Conservation (phyloP, 2,329 filamentous ascomycete genomes). For the Leptodontidium sp. region DNA sequence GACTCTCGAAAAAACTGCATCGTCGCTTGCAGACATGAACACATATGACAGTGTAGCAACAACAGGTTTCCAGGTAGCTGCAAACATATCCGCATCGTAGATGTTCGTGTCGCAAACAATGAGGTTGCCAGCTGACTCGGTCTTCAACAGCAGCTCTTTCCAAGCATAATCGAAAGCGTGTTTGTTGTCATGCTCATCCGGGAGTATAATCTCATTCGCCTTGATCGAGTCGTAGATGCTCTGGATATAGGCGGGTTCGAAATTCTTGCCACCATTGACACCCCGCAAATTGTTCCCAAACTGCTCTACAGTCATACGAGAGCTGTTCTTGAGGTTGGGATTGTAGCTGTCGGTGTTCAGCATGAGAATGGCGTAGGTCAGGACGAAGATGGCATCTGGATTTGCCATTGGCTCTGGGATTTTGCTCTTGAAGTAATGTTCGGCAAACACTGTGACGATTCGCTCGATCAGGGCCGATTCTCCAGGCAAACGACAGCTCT, state of each 20-base stretch:
- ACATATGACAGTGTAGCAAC: slow-evolving; percentile 96
- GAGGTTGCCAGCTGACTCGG: slow-evolving; percentile 76
- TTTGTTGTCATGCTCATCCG: slow-evolving; percentile 96
- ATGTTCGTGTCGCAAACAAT: slow-evolving; percentile 88
- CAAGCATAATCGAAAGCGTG: slow-evolving; percentile 97
- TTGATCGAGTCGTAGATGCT: slow-evolving; percentile 92
- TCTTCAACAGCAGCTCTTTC: slow-evolving; percentile 91
- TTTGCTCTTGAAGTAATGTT: slow-evolving; percentile 79
- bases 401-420: slow-evolving; percentile 80
- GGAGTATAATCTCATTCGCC: slow-evolving; percentile 92
- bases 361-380: slow-evolving; percentile 97
- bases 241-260: slow-evolving; percentile 82
- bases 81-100: slow-evolving; percentile 98
- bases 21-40: slow-evolving; percentile 98
- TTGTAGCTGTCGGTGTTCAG: slow-evolving; percentile 98
- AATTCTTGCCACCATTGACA: slow-evolving; percentile 86
- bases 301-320: slow-evolving; percentile 84
- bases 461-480: slow-evolving; percentile 93
- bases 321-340: slow-evolving; percentile 80
- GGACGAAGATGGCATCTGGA: slow-evolving; percentile 86
- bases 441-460: slow-evolving; percentile 86
- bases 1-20: slow-evolving; percentile 91
- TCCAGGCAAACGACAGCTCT: slow-evolving; percentile 91
- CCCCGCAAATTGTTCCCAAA: slow-evolving; percentile 92
- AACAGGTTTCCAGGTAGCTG: slow-evolving; percentile 93